Conservation (phyloP, 352 stramenopile species). For the Phytophthora pinifolia region DNA sequence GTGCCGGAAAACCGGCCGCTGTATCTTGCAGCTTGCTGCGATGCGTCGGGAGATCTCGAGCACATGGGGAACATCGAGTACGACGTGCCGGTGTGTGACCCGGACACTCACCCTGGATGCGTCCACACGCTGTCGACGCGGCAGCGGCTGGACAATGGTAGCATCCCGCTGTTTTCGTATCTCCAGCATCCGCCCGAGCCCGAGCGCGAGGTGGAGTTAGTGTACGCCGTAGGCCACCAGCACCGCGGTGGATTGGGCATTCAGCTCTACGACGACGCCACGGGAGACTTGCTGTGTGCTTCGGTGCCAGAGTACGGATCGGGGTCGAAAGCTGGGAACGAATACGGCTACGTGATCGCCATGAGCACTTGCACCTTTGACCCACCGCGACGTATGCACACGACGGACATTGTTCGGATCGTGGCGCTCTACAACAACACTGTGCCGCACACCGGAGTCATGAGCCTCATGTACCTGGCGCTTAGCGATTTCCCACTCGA, state of each 20-base stretch:
- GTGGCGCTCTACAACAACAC: conserved; percentile 86
- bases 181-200: conserved; percentile 26
- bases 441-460: conserved; percentile 68
- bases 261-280: conserved; percentile 67
- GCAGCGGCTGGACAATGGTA: conserved; percentile 53
- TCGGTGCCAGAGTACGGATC: conserved; percentile 69
- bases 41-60: conserved; percentile 57
- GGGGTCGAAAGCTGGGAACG: conserved; percentile 56
- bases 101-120: conserved; percentile 64
- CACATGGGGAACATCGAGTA: conserved; percentile 81
- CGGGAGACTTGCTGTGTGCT: conserved; percentile 65
- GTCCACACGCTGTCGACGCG: conserved; percentile 76
- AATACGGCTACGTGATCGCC: conserved; percentile 66
- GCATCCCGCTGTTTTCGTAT: conserved; percentile 23
- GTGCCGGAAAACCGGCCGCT: conserved; percentile 55
- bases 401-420: conserved; percentile 69
- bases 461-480: conserved; percentile 80
- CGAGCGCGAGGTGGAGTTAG: conserved; percentile 66
- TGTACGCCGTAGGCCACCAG: conserved; percentile 81
- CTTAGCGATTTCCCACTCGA: conserved; percentile 54
- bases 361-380: conserved; percentile 83
- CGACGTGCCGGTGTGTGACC: conserved; percentile 68
- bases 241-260: conserved; percentile 74
- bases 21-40: conserved; percentile 72
- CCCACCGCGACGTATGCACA: conserved; percentile 64